These are phyloP conservation scores for Phytophthora quininea DNA, from an alignment of 352 stramenopile genomes.

Conservation along the genomic window DNA sequence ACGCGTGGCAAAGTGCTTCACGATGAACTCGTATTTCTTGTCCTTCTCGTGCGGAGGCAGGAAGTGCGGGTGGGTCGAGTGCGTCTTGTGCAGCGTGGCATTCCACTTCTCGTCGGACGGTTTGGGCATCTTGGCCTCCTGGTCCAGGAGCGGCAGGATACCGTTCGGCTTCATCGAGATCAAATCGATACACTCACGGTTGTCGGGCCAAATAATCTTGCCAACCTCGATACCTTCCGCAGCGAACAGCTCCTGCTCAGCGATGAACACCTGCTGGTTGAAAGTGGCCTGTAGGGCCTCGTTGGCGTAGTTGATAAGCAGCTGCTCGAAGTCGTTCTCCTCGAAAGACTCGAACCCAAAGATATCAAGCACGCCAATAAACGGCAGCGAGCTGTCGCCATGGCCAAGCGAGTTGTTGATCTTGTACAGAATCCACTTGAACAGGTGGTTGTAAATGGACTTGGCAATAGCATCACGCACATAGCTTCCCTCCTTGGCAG, in stretches of 20 bases:
- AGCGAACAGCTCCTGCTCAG: slow-evolving; percentile 82
- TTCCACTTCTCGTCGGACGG: slow-evolving; percentile 89
- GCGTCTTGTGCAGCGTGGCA: slow-evolving; percentile 79
- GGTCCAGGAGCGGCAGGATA: slow-evolving; percentile 80
- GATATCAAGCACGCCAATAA: slow-evolving; percentile 97
- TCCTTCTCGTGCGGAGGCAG: slow-evolving; percentile 84
- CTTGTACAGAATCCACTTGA: slow-evolving; percentile 84
- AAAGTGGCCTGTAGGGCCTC: slow-evolving; percentile 89
- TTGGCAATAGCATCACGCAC: slow-evolving; percentile 93
- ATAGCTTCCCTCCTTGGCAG: slow-evolving; percentile 82
- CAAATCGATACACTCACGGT: slow-evolving; percentile 86
- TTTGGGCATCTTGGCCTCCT: slow-evolving; percentile 83
- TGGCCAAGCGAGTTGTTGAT: slow-evolving; percentile 87
- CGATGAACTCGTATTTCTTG: slow-evolving; percentile 94
- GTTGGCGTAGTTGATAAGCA: slow-evolving; percentile 92
- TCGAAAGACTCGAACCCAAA: slow-evolving; percentile 98
- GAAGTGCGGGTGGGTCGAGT: slow-evolving; percentile 76
- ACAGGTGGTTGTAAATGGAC: slow-evolving; percentile 92
- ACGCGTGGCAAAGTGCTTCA: slow-evolving; percentile 95
- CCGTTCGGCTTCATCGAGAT: slow-evolving; percentile 84
- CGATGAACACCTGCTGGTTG: slow-evolving; percentile 91
- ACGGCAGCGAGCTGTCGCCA: slow-evolving; percentile 70
- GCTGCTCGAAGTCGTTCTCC: slow-evolving; percentile 92
- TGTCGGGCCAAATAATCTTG: slow-evolving; percentile 86
- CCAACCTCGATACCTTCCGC: slow-evolving; percentile 84